phyloP scores from a whole-genome alignment of 257 asterid species.

The Jasminum sambac region DNA sequence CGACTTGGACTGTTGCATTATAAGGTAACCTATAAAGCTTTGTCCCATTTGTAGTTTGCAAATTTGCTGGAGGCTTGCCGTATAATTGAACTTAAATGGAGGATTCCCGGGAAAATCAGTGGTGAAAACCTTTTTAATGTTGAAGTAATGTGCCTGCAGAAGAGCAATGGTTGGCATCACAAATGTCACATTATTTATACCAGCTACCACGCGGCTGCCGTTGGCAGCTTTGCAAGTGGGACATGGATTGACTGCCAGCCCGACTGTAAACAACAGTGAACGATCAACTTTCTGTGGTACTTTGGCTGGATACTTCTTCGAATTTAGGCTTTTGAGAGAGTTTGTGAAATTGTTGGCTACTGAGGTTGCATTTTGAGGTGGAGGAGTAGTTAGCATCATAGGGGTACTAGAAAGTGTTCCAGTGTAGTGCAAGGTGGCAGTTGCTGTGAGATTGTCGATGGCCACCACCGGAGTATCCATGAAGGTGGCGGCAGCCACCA shows the following conservation, averaged over 20 bases:
- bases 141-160: constrained; percentile 66
- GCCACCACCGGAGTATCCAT: constrained; percentile 65
- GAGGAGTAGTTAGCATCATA: constrained; percentile 47
- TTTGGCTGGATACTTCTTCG: constrained; percentile 61
- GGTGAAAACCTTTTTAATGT: constrained; percentile 68
- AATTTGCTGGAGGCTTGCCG: constrained; percentile 46
- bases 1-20: constrained; percentile 71
- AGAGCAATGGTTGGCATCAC: constrained; percentile 80
- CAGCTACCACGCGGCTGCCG: constrained; percentile 70
- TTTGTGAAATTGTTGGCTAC: constrained; percentile 59
- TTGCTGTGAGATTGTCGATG: constrained; percentile 76
- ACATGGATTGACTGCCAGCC: constrained; percentile 80
- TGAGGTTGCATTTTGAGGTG: constrained; percentile 65
- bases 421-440: constrained; percentile 75
- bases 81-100: constrained; percentile 50
- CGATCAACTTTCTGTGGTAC: constrained; percentile 67
- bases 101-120: constrained; percentile 85
- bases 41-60: constrained; percentile 61
- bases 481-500: constrained; percentile 79
- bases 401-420: constrained; percentile 52
- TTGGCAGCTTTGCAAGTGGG: constrained; percentile 67
- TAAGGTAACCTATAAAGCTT: constrained; percentile 58
- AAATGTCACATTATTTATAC: constrained; percentile 74
- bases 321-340: constrained; percentile 67
- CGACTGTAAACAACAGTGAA: constrained; percentile 61